phyloP scores from a whole-genome alignment of 108 stramenopile species.

The Halocafeteria seosinensis region DNA sequence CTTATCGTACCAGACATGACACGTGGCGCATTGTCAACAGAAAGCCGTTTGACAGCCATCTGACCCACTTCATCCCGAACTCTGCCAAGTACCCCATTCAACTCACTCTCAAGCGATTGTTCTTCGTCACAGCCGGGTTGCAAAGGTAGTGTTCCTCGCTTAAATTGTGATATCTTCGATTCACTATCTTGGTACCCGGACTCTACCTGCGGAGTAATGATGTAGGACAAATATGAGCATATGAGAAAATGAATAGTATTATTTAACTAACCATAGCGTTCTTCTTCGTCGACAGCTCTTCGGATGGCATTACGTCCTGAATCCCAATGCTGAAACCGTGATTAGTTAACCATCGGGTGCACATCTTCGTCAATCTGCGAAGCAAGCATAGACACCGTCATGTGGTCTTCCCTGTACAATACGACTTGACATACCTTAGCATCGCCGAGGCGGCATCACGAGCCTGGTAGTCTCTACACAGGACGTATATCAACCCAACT shows the following conservation, averaged over 20 bases:
- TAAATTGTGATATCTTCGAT: conserved; percentile 57
- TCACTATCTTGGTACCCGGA: conserved; percentile 43
- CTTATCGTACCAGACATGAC: too few relatives aligned
- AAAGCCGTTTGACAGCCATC: conserved; percentile 69
- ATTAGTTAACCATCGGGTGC: conserved; percentile 67
- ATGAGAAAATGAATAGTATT: conserved; percentile 54
- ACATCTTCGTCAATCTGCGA: conserved; percentile 79
- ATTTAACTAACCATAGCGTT: too few relatives aligned
- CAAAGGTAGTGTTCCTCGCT: conserved; percentile 59
- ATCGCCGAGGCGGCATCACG: conserved; percentile 46
- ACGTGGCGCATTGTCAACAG: conserved; percentile 19
- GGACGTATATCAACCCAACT: conserved; percentile 71
- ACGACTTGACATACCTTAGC: too few relatives aligned
- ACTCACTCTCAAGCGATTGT: conserved; percentile 81
- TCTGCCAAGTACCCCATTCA: conserved; percentile 56
- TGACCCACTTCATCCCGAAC: conserved; percentile 80
- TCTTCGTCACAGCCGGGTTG: conserved; percentile 81
- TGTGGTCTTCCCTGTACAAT: too few relatives aligned
- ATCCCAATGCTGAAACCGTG: conserved; percentile 88
- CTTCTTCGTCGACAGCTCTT: conserved; percentile 49
- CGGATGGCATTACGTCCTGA: conserved; percentile 81
- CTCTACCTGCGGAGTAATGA: not conserved
- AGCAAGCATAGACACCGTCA: too few relatives aligned
- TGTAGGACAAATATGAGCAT: too few relatives aligned
- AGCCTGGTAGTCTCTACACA: conserved; percentile 65